Evolutionary conservation across 2,329 filamentous ascomycete species (phyloP), one percentile per base, ranked within the genome.

Genomic region (Colletotrichum gloeosporioides): DNA sequence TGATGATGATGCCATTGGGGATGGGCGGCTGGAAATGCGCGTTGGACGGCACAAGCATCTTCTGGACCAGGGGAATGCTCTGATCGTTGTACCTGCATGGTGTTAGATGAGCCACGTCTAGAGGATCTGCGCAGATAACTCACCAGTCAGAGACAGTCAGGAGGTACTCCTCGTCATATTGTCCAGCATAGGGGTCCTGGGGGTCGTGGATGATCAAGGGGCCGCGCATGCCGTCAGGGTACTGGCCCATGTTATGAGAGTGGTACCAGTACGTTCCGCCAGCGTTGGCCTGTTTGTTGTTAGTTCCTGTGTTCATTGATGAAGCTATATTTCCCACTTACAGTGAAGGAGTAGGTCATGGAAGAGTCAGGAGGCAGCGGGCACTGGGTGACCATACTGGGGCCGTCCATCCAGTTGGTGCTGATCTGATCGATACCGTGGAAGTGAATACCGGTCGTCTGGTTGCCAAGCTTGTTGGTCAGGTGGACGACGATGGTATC

Each of bases 181-280:
- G 79, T 64, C 84, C 85, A 12, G 83, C 80, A 79, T 90, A 92
- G 2, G 91, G 91, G 32, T 90, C 86, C 0, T 88, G 81, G 0
- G 88, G 88, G 78, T 93, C 92, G 67, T 92, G 88, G 15, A 94
- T 87, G 71, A 94, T 90, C 57, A 94, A 80, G 0, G 91, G 85
- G 2, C 91, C 92, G 22, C 92, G 90, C 61, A 93, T 86, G n/a
- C 92, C 92, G 81, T 94, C 92, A 0, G 92, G 91, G 79, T 93
- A 94, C 80, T 93, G 92, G 3, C 89, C 91, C 84, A 89, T 88
- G 71, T 89, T 87, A 81, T 94, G 93, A 1, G 91, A 92, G 82
- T 94, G 93, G 86, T 86, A 89, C 88, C 87, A 89, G 71, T 84
- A 89, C 5, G 88, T 89, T 8, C 88, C 88, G 4, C 86, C 81